A percentile compares a stretch with the other conserved stretches of the same genome.
These are phyloP conservation scores for Torulaspora microellipsoides DNA, from an alignment of 805 yeast genomes.

Conservation along the genomic window DNA sequence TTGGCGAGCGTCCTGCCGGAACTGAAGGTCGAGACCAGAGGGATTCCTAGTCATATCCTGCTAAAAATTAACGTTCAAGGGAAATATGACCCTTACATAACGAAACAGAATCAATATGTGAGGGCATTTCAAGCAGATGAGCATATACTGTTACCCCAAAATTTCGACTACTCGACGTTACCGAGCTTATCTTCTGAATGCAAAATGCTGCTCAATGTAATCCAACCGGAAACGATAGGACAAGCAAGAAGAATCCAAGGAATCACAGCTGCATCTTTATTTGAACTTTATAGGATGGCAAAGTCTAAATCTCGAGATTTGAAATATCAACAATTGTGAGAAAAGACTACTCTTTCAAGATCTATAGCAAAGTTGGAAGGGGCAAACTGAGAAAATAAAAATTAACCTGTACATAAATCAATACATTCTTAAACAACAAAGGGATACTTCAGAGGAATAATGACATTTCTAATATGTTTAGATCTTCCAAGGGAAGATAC, in stretches of 20 bases:
- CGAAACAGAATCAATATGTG: constrained; percentile 65
- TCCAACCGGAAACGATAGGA: constrained; percentile 86
- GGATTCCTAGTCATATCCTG: constrained; percentile 43
- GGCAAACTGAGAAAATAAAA: background rate
- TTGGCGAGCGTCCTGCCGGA: constrained; percentile 35
- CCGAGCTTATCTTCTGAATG: constrained; percentile 75
- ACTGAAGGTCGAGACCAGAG: constrained; percentile 27
- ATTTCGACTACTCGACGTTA: constrained; percentile 55
- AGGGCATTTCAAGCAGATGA: constrained; percentile 84
- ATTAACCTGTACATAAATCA: background rate
- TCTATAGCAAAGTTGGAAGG: background rate
- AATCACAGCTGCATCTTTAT: constrained; percentile 87
- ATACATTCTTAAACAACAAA: background rate
- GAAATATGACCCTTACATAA: constrained; percentile 73
- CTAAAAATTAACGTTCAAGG: constrained; percentile 73
- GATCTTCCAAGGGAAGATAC: constrained; percentile 26
- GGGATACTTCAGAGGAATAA: constrained; percentile 11
- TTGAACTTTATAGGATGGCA: constrained; percentile 62
- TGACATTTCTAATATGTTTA: constrained; percentile 23
- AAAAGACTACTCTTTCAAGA: background rate
- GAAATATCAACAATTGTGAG: background rate
- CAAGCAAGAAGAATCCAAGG: constrained; percentile 96
- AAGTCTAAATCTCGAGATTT: constrained; percentile 28
- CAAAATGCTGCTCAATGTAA: constrained; percentile 57
- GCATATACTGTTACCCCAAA: constrained; percentile 59